Evolutionary conservation across 2,329 filamentous ascomycete species (phyloP).

Genomic region (Ophiostoma triangulosporum): DNA sequence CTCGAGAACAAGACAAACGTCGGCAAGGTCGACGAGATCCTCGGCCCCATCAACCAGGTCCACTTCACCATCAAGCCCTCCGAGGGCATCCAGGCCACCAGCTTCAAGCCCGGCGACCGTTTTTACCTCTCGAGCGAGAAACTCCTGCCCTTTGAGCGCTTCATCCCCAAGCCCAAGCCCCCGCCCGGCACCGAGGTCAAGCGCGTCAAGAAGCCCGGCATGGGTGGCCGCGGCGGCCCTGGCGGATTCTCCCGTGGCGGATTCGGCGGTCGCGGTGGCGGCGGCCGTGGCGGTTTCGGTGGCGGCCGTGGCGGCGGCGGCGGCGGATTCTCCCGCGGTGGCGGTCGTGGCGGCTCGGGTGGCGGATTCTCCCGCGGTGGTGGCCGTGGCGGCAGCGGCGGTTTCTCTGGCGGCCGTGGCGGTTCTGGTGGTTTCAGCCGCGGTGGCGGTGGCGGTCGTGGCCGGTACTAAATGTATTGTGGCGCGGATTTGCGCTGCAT

Average conservation of each 20-base stretch:
- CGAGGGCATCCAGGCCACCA: conserved; percentile 87
- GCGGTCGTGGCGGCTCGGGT: conserved; percentile 17
- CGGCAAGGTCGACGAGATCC: conserved; percentile 95
- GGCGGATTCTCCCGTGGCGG: conserved; percentile 11
- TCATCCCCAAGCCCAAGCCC: conserved; percentile 86
- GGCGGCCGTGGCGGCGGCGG: conserved; percentile 13
- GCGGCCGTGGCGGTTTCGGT: not conserved
- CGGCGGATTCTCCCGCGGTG: conserved; percentile 14
- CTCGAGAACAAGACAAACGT: conserved; percentile 95
- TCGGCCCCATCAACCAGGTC: conserved; percentile 94
- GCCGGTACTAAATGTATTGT: conserved; percentile 15
- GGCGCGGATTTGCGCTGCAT: no score
- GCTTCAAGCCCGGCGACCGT: conserved; percentile 93
- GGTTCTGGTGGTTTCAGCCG: conserved; percentile 17
- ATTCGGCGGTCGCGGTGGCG: not conserved
- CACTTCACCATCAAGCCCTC: conserved; percentile 97
- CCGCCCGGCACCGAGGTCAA: conserved; percentile 46
- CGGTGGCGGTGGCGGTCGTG: conserved; percentile 18
- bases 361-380: conserved; percentile 17
- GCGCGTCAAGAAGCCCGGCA: conserved; percentile 46
- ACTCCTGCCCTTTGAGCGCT: conserved; percentile 86
- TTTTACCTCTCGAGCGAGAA: conserved; percentile 95
- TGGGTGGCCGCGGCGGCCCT: conserved; percentile 18
- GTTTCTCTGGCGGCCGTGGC: conserved; percentile 12
- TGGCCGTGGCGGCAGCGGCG: not conserved